Percentiles rank a stretch among this genome's conserved stretches.
Evolutionary conservation across 768 basidiomycete genomes (phyloP).

Genomic region (Termitomyces sp.): DNA sequence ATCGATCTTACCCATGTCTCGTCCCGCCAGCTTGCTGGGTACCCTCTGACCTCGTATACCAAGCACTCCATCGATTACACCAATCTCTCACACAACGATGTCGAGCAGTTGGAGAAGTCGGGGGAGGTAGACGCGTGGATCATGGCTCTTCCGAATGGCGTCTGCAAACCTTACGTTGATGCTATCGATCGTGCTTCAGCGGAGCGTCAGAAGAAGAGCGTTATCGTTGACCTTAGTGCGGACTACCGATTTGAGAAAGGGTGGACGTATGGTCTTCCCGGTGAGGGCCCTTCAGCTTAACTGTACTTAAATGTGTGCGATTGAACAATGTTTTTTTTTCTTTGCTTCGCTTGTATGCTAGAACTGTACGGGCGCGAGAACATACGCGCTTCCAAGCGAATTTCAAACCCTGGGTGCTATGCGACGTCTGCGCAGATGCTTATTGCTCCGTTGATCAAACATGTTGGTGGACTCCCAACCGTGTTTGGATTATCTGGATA

Average conservation of each 20-base stretch:
- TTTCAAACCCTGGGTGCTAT: constrained; percentile 98
- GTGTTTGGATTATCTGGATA: constrained; percentile 94
- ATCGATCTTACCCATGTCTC: constrained; percentile 93
- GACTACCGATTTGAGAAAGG: constrained; percentile 93
- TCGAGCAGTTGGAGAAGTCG: constrained; percentile 84
- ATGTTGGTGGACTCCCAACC: constrained; percentile 67
- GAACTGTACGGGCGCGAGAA: constrained; percentile 81
- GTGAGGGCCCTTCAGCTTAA: constrained; percentile 62
- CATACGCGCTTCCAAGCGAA: constrained; percentile 72
- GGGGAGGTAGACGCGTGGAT: constrained; percentile 97
- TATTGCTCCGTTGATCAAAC: constrained; percentile 80
- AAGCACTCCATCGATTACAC: constrained; percentile 73
- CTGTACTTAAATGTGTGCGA: constrained; percentile 25
- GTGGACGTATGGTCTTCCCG: constrained; percentile 98
- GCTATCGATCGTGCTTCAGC: constrained; percentile 78
- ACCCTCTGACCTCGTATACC: constrained; percentile 74
- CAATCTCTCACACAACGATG: constrained; percentile 74
- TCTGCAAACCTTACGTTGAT: constrained; percentile 95
- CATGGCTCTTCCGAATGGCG: constrained; percentile 98
- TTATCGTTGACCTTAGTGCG: constrained; percentile 89
- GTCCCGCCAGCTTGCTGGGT: constrained; percentile 89
- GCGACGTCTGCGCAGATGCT: constrained; percentile 92
- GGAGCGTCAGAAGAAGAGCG: constrained; percentile 59
- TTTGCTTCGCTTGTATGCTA: constrained; percentile 33
- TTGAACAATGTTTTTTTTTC: constrained; percentile 27